Base-by-base conservation (phyloP, 345 rosid species). In the Aethionema arabicum region DNA sequence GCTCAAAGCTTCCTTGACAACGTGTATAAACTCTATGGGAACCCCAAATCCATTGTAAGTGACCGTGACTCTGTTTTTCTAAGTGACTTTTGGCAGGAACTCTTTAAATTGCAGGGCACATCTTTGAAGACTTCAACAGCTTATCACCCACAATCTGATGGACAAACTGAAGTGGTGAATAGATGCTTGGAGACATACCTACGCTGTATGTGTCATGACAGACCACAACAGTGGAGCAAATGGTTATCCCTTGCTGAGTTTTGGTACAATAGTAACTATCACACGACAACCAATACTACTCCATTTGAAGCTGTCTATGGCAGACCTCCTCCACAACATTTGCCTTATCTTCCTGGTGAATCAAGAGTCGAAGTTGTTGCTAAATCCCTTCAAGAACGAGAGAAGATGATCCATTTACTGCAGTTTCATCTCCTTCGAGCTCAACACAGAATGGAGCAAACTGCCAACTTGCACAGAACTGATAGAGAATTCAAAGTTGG, bases 271-370 rank as follows among this genome's bases (percentile, higher is more conserved):
- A 51, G 32, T 12, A 51, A 2, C 11, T 13, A 2, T 5, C 56
- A 51, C n/a, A 6, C 30, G 5, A 12, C 32, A 9, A 51, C 27
- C 0, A 30, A 51, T 7, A 51, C 32, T 0, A 3, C 56, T 4
- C 56, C 56, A 10, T 51, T 21, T 51, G 56, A 51, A 7, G 36
- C 36, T 3, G 35, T 51, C 1, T 51, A 51, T 51, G 56, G 56
- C 1, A 5, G 27, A 33, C 2, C 35, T n/a, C n/a, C n/a, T n/a
- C n/a, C n/a, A n/a, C n/a, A n/a, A n/a, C n/a, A n/a, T n/a, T n/a
- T n/a, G n/a, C 56, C 56, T 0, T 30, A 16, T 21, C 3, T 15
- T 0, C 9, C 56, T 2, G 3, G 35, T 0, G 7, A 7, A 11
- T 51, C 35, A 2, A 51, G 27, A 8, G 35, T 51, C 0, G 56